Evolutionary conservation across 805 yeast genomes (phyloP).

Genomic region (Yarrowia phangngaensis): DNA sequence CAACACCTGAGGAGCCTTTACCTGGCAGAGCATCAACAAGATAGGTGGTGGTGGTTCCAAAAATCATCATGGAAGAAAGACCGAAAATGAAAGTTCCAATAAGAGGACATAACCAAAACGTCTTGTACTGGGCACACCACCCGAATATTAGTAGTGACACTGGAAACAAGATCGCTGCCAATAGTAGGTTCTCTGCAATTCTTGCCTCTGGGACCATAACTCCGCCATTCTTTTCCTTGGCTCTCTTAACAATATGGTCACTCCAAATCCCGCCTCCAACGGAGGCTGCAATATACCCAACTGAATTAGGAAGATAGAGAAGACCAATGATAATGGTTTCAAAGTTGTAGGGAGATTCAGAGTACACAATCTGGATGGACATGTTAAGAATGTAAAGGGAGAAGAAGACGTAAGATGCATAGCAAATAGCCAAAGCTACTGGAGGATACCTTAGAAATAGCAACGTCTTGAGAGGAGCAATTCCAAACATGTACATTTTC

Average conservation of each 20-base stretch:
- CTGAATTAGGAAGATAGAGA: slow-evolving; percentile 77
- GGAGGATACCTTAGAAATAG: slow-evolving; percentile 68
- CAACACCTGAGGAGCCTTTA: slow-evolving; percentile 84
- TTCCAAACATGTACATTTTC: slow-evolving; percentile 37
- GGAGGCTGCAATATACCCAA: slow-evolving; percentile 70
- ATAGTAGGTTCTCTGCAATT: slow-evolving; percentile 65
- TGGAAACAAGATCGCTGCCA: slow-evolving; percentile 61
- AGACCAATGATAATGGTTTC: slow-evolving; percentile 63
- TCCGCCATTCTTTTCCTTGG: slow-evolving; percentile 56
- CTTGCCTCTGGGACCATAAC: slow-evolving; percentile 71
- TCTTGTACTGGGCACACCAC: slow-evolving; percentile 67
- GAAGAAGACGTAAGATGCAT: slow-evolving; percentile 69
- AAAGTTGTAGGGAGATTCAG: slow-evolving; percentile 67
- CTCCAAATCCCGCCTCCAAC: slow-evolving; percentile 79
- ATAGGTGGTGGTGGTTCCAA: slow-evolving; percentile 76
- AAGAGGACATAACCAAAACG: slow-evolving; percentile 74
- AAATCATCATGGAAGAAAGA: slow-evolving; percentile 75
- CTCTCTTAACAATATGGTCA: slow-evolving; percentile 55
- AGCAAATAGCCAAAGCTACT: slow-evolving; percentile 59
- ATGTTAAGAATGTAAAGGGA: slow-evolving; percentile 69
- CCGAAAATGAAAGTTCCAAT: slow-evolving; percentile 81
- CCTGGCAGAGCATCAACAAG: slow-evolving; percentile 83
- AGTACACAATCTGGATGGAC: slow-evolving; percentile 61
- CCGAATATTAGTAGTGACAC: slow-evolving; percentile 70
- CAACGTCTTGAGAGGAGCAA: slow-evolving; percentile 58